Conservation (phyloP, 371 early-diverging fungal species). For the Circinella minor region DNA sequence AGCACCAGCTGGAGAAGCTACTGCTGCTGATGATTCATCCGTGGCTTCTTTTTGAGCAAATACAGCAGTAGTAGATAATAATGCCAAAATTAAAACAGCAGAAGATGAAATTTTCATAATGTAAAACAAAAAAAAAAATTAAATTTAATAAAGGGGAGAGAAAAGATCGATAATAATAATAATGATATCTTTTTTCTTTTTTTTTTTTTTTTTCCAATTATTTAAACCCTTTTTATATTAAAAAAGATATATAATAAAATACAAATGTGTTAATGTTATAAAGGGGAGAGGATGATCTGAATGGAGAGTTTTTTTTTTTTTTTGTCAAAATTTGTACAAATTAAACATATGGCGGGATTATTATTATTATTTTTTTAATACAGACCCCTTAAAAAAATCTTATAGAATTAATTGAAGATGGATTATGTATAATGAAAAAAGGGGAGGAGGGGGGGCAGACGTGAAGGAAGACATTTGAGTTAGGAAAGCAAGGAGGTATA, state of each 20-base stretch:
- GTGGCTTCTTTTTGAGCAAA: background rate
- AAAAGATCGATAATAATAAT: background rate
- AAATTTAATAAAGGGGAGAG: background rate
- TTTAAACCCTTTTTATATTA: no score
- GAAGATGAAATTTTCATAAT: constrained; percentile 8
- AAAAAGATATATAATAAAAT: no score
- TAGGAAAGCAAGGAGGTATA: no score
- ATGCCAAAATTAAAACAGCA: constrained; percentile 1
- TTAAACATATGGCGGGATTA: background rate
- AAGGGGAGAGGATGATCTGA: background rate
- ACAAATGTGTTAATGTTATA: no score
- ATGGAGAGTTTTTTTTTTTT: background rate
- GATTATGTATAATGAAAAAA: background rate
- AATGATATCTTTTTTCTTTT: no score
- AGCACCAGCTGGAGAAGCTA: background rate
- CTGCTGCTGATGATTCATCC: background rate
- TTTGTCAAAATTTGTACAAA: constrained; percentile 10
- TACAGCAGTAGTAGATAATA: constrained; percentile 1
- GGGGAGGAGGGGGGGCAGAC: background rate
- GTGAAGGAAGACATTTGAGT: no score
- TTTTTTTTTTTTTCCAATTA: background rate
- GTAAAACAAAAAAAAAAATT: background rate
- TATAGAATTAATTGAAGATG: background rate
- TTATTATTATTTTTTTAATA: background rate
- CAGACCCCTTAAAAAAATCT: background rate